Evolutionary conservation across 306 rosid species (phyloP).

Genomic region (Castanospermum australe): DNA sequence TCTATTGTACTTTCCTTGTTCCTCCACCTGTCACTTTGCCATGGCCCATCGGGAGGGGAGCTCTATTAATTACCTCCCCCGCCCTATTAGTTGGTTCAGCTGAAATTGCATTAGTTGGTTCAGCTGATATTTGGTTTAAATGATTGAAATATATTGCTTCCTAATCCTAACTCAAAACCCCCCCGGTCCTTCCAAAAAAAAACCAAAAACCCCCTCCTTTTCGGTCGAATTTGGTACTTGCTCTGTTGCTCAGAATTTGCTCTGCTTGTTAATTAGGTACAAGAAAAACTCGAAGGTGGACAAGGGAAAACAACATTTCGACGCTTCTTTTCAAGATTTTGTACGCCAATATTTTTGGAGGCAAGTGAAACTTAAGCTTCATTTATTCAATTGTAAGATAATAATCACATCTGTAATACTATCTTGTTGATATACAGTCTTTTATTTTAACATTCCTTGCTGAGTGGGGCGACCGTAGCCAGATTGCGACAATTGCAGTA

Average conservation of each 20-base stretch:
- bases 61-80: not conserved
- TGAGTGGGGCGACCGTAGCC: constrained; percentile 99
- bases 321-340: constrained; percentile 89
- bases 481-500: constrained; percentile 98
- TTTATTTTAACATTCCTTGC: constrained; percentile 93
- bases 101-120: constrained; percentile 15
- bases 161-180: too few species aligned
- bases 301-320: constrained; percentile 82
- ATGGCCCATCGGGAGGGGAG: not conserved
- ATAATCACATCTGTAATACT: constrained; percentile 17
- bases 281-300: constrained; percentile 96
- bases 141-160: not conserved
- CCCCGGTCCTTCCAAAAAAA: too few species aligned
- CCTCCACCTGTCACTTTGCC: constrained; percentile 3
- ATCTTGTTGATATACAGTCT: constrained; percentile 57
- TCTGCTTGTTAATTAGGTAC: constrained; percentile 55
- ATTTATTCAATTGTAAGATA: not conserved
- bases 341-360: constrained; percentile 98
- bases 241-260: constrained; percentile 27
- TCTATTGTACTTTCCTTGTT: not conserved
- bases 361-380: constrained; percentile 34
- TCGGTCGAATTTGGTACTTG: constrained; percentile 8
- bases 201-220: not conserved
- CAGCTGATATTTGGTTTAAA: not conserved
- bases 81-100: constrained; percentile 14